phyloP scores from a whole-genome alignment of 805 yeast genomes.

The Suhomyces vadensis region DNA sequence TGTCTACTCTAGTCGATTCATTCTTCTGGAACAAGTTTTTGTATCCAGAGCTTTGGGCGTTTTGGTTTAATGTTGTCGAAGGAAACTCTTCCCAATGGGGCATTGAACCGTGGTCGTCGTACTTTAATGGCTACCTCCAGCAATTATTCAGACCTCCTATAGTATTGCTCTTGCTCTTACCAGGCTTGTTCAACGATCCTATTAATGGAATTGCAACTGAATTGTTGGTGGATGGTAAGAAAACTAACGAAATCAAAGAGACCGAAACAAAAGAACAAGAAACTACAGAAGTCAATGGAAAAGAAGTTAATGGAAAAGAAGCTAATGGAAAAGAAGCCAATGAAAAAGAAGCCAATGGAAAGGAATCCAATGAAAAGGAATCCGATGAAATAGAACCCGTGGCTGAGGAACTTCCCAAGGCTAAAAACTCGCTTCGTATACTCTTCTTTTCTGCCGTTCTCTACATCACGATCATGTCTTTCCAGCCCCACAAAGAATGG shows the following conservation, averaged over 20 bases:
- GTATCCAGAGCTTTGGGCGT: slow-evolving; percentile 77
- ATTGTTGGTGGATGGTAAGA: no score
- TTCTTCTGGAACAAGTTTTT: slow-evolving; percentile 65
- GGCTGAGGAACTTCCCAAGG: slow-evolving; percentile 17
- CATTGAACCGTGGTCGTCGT: slow-evolving; percentile 67
- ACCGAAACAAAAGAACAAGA: slow-evolving; percentile 9
- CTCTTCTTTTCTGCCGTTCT: slow-evolving; percentile 51
- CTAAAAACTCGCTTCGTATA: slow-evolving; percentile 41
- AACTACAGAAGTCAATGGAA: background rate
- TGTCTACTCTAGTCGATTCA: slow-evolving; percentile 61
- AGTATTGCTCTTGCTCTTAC: slow-evolving; percentile 39
- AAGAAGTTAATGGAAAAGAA: background rate
- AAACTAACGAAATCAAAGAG: no score
- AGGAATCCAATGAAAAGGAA: background rate
- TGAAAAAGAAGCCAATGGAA: background rate
- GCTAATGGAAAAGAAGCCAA: background rate
- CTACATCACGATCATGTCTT: slow-evolving; percentile 65
- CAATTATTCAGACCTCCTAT: slow-evolving; percentile 45
- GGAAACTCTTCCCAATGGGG: slow-evolving; percentile 87
- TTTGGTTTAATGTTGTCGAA: slow-evolving; percentile 70
- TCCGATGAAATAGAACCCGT: background rate
- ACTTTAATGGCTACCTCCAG: slow-evolving; percentile 54
- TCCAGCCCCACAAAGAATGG: slow-evolving; percentile 94
- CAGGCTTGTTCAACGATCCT: slow-evolving; percentile 47
- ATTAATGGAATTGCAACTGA: slow-evolving; percentile 36